phyloP scores from a whole-genome alignment of 2,329 filamentous ascomycete genomes.

The Xylaria sp. region DNA sequence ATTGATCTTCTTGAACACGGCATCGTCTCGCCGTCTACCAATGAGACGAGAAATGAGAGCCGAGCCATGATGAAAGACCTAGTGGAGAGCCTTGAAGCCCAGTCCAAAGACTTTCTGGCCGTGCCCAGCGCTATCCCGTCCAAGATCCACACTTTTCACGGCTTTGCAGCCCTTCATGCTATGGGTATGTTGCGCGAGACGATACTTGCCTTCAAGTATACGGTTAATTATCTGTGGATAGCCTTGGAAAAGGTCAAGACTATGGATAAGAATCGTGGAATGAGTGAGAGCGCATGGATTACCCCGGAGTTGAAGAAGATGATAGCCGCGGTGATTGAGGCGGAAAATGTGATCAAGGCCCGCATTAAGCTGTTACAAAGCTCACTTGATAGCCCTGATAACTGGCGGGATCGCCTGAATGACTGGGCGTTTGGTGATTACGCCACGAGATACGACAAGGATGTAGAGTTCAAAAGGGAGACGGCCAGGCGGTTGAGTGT shows the following conservation, averaged over 20 bases:
- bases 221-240: conserved; percentile 34
- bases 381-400: conserved; percentile 34
- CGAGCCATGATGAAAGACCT: conserved; percentile 2
- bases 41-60: conserved; percentile 9
- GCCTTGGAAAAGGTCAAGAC: conserved; percentile 39
- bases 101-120: conserved; percentile 23
- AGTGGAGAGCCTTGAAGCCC: conserved; percentile 13
- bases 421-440: conserved; percentile 37
- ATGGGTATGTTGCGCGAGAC: conserved; percentile 44
- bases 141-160: conserved; percentile 30
- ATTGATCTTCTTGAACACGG: conserved; percentile 16
- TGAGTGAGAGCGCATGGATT: conserved; percentile 39
- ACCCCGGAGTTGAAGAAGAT: conserved; percentile 39
- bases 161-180: conserved; percentile 40
- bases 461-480: conserved; percentile 13
- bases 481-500: conserved; percentile 24
- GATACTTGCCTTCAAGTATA: conserved; percentile 37
- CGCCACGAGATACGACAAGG: not conserved
- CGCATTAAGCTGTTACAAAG: conserved; percentile 39
- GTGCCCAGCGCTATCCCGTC: conserved; percentile 17
- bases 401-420: conserved; percentile 43
- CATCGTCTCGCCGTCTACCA: conserved; percentile 7
- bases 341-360: conserved; percentile 35
- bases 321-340: conserved; percentile 25
- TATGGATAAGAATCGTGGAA: conserved; percentile 38